These are phyloP conservation scores for Sugiyamaella paludigena DNA, from an alignment of 1,139 yeast species.

Conservation along the genomic window DNA sequence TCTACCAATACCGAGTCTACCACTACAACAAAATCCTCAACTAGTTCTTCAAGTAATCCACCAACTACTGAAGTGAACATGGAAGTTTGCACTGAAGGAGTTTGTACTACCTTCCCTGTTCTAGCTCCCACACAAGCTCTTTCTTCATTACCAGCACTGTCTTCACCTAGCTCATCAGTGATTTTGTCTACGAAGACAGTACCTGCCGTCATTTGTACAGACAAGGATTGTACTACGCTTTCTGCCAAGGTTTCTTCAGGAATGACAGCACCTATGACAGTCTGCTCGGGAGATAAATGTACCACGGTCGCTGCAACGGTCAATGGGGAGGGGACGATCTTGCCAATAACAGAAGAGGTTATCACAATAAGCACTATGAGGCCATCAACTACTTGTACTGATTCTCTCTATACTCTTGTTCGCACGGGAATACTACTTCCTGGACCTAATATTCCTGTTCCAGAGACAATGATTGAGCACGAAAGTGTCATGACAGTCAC, in stretches of 20 bases:
- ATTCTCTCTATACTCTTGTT: slow-evolving; percentile 14
- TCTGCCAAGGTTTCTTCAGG: slow-evolving; percentile 13
- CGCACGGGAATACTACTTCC: slow-evolving; percentile 16
- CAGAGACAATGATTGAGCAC: slow-evolving; percentile 1
- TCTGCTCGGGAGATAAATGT: slow-evolving; percentile 12
- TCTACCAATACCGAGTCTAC: background rate
- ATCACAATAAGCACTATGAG: slow-evolving; percentile 14
- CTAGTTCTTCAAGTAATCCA: background rate
- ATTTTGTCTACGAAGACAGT: slow-evolving; percentile 3
- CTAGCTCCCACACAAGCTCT: slow-evolving; percentile 12
- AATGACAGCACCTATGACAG: slow-evolving; percentile 5
- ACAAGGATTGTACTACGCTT: slow-evolving; percentile 11
- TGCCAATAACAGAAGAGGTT: slow-evolving; percentile 12
- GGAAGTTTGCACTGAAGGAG: slow-evolving; percentile 14
- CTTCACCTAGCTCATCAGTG: background rate
- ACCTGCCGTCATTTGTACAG: slow-evolving; percentile 13
- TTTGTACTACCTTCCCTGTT: slow-evolving; percentile 14
- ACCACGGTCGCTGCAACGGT: slow-evolving; percentile 11
- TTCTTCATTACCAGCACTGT: background rate
- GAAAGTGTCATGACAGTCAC: slow-evolving; percentile 2
- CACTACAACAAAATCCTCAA: background rate
- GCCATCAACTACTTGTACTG: slow-evolving; percentile 17
- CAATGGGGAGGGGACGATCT: slow-evolving; percentile 9
- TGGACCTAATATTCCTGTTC: slow-evolving; percentile 10
- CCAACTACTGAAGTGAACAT: slow-evolving; percentile 15